Evolutionary conservation across 2,329 filamentous ascomycete species (phyloP), one percentile per base, ranked within the genome.

Genomic region (Ilyonectria destructans): DNA sequence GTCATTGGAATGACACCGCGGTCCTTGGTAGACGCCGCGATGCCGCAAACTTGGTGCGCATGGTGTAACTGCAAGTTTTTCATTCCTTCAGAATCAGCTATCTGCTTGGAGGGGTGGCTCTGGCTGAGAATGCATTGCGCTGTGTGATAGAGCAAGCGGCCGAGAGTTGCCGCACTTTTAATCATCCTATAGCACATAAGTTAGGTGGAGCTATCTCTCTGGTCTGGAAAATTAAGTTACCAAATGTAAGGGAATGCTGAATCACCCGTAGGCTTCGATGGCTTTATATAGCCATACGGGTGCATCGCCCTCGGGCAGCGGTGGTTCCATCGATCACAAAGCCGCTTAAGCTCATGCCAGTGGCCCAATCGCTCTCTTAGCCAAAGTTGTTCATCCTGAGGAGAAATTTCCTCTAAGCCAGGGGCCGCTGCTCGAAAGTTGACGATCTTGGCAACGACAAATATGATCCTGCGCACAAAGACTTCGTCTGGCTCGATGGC

Each of bases 391-490:
- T 93, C 89, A 48, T 90, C 89, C 64, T 89, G 88, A 7, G 88
- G 85, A 49, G 87, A 88, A 2, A 86, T 79, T 49, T 90, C 87
- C 65, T 90, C 87, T 66, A 89, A 89, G 19, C 87, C 85, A 2
- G 91, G 88, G 31, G 91, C 89, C 17, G 88, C 89, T 15, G 93
- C 92, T 45, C 93, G 90, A 79, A 97, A 97, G 80, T 97, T 96
- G 71, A 92, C 90, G 56, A 97, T 90, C 78, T 95, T 97, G 55
- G 93, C 95, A 56, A 97, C 88, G 71, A 97, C 92, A 81, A 95
- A 97, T 45, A 98, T 85, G 70, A 97, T 97, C 31, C 93, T 90
- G 77, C 97, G 92, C 19, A 95, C 93, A 95, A 96, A 98, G 10
- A 92, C 78, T 76, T 97, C 94, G 79, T 97, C 94, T 43, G 89